Evolutionary conservation across 768 basidiomycete genomes (phyloP), one percentile per base, ranked within the genome.

Genomic region (Boletus subparvulus): DNA sequence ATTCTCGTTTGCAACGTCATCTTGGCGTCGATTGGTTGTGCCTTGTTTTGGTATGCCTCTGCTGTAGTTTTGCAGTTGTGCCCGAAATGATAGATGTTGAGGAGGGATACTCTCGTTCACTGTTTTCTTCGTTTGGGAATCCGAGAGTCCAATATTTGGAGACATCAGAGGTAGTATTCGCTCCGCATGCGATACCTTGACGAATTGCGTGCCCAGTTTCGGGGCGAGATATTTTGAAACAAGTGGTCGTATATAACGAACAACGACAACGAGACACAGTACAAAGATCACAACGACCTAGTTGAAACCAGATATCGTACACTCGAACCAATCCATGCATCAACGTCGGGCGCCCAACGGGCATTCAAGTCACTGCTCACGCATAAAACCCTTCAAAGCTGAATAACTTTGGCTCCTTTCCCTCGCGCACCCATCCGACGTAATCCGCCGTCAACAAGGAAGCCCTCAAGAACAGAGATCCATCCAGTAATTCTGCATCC

Each of bases 371-470:
- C 21, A 26, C 9, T 0, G 26, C 33, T 65, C 52, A 54, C 17
- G 21, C 10, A 28, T 33, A 68, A 48, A 75, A 72, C 4, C 69
- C 73, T 3, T 69, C 61, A 1, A 64, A 48, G 50, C 69, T 60
- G 60, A 72, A 77, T 1, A 45, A 60, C 9, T 50, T 55, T 14
- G 48, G 41, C 12, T 66, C 55, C 54, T 72, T 26, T 0, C 75
- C 77, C 54, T 79, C 77, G 14, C 75, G 63, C 61, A 68, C 74
- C 77, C 76, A 78, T 13, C 77, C 77, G 11, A 74, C 42, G 26
- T 63, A 63, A 40, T 73, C 66, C 26, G 65, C 61, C 0, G 72
- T 73, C 44, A 76, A 42, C 44, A 71, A 48, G 4, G 74, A 63
- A 11, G 60, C 60, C 52, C 70, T 61, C 57, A 73, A 26, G 56